Conservation (phyloP, 179 eudicot species). For the Silene noctiflora region DNA sequence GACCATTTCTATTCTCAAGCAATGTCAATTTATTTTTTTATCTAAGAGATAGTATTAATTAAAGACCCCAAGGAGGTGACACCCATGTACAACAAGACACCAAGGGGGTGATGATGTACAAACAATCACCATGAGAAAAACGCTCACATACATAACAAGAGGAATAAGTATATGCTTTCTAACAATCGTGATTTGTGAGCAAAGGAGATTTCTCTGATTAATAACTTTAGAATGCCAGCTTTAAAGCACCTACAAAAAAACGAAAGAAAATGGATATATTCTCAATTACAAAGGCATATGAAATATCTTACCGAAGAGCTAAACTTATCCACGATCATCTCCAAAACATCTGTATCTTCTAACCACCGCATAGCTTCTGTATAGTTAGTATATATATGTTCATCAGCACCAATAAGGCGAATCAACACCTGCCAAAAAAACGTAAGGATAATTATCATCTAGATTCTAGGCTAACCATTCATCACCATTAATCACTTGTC, state of each 20-base stretch:
- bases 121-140: too few species aligned
- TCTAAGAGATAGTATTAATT: too few species aligned
- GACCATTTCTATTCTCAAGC: neutral
- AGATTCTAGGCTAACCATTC: neutral
- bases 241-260: neutral
- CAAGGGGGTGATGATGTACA: too few species aligned
- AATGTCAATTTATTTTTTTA: neutral
- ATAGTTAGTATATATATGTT: constrained; percentile 69
- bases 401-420: constrained; percentile 96
- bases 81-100: too few species aligned
- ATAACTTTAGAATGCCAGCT: neutral
- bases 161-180: too few species aligned
- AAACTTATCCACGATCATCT: constrained; percentile 92
- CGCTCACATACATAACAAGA: too few species aligned
- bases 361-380: constrained; percentile 85
- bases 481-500: neutral
- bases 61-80: too few species aligned
- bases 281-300: neutral
- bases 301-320: constrained; percentile 77
- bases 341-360: constrained; percentile 85
- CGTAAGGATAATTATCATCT: too few species aligned
- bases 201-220: neutral
- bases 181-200: too few species aligned
- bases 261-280: neutral
- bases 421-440: constrained; percentile 56